Evolutionary conservation across 129 eudicot species (phyloP).

Genomic region (Scalesia atractyloides): DNA sequence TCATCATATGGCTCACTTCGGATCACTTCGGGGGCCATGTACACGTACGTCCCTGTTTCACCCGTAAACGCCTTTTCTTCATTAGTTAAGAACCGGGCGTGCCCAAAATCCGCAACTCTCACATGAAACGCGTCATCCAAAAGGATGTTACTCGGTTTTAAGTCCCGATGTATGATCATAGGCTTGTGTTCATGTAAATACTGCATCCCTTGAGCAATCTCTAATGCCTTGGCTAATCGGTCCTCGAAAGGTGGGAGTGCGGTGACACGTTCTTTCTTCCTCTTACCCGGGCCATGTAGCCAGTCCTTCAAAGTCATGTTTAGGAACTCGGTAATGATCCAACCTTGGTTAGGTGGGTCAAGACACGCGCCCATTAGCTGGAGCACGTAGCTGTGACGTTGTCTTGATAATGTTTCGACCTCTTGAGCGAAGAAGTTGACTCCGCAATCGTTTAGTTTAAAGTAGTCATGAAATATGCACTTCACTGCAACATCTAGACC

Average conservation of each 20-base stretch:
- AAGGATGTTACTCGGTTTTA: slow-evolving; percentile 71
- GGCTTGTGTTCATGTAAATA: slow-evolving; percentile 74
- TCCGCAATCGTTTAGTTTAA: slow-evolving; percentile 55
- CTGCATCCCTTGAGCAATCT: slow-evolving; percentile 80
- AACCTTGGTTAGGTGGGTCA: slow-evolving; percentile 66
- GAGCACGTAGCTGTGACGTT: slow-evolving; percentile 65
- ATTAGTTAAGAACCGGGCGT: slow-evolving; percentile 66
- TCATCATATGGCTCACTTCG: slow-evolving; percentile 59
- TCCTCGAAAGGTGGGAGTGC: slow-evolving; percentile 48
- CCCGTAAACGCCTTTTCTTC: slow-evolving; percentile 81
- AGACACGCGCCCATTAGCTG: slow-evolving; percentile 79
- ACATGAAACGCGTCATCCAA: slow-evolving; percentile 73
- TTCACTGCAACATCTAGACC: slow-evolving; percentile 77
- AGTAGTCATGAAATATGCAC: slow-evolving; percentile 69
- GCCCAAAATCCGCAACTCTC: slow-evolving; percentile 72
- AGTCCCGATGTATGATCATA: slow-evolving; percentile 59
- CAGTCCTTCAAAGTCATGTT: slow-evolving; percentile 49
- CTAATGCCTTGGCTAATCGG: slow-evolving; percentile 60
- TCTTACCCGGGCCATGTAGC: slow-evolving; percentile 63
- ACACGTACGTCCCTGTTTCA: slow-evolving; percentile 76
- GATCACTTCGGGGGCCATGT: slow-evolving; percentile 86
- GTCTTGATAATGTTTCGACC: slow-evolving; percentile 65
- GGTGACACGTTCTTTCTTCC: slow-evolving; percentile 46
- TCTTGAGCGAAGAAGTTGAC: slow-evolving; percentile 73
- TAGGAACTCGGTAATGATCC: slow-evolving; percentile 73